Evolutionary conservation across 495 filamentous ascomycete species (phyloP), one percentile per base, ranked within the genome.

Genomic region (Neurospora sp.): DNA sequence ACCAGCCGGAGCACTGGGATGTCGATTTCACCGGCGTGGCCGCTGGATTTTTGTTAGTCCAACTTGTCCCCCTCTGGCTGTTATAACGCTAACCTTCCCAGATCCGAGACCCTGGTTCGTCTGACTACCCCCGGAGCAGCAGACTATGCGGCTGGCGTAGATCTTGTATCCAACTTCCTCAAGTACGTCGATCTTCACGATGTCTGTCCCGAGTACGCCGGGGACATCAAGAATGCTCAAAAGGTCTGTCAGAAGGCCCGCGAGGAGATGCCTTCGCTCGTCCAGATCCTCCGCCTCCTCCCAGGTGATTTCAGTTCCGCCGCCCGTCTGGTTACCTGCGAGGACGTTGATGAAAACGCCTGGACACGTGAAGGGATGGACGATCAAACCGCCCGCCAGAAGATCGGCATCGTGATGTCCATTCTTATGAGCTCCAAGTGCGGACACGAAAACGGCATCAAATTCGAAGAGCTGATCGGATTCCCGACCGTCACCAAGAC

Each of bases 141-240:
- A 2, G 39, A 65, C 12, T 73, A 75, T 68, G 3, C 35, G 10
- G 70, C 68, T 20, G 80, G 79, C 20, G 81, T 81, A 39, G 75
- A 80, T 12, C 88, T 96, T 5, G 84, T 98, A 68, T 87, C 87
- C 69, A 97, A 96, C 80, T 97, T 98, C 80, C 87, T 97, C 72
- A 94, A 93, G 75, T 99, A 97, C 76, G 85, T 98, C 9, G 83
- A 94, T 14, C 86, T 87, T 71, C 95, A 98, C 76, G 85, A 92
- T 42, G 96, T 97, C 16, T 96, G 93, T 74, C 91, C 91, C 4
- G 96, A 99, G 75, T 90, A 94, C 78, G 82, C 76, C 1, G 83
- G 85, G 1, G 86, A 92, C 74, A 85, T 98, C 69, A 79, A 87
- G 38, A 84, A 83, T 3, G 94, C 94, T 3, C 85, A 90, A 31